phyloP scores from a whole-genome alignment of 1,284 basidiomycete species.

The Puccinia hordei region DNA sequence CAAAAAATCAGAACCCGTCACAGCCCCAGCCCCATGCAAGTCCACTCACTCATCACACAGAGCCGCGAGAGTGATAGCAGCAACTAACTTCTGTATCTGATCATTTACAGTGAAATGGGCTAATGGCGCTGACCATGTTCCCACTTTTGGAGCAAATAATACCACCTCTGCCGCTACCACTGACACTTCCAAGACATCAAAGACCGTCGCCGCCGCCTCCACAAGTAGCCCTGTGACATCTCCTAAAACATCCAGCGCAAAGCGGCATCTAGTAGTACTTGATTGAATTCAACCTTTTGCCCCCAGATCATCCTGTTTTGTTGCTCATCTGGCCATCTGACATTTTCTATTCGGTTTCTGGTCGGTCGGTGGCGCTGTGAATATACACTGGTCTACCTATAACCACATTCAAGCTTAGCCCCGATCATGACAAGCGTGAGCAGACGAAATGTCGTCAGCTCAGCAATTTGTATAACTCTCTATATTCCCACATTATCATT shows the following conservation, averaged over 20 bases:
- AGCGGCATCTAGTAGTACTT: background rate
- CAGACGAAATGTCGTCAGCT: background rate
- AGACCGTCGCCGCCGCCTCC: background rate
- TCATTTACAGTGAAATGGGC: conserved; percentile 31
- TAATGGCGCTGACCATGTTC: conserved; percentile 15
- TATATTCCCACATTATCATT: background rate
- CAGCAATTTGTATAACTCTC: background rate
- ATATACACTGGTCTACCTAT: background rate
- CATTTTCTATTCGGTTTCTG: background rate
- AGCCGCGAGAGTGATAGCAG: background rate
- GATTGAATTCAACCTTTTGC: background rate
- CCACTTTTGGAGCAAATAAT: conserved; percentile 30
- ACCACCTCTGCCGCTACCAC: conserved; percentile 1
- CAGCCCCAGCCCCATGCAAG: conserved; percentile 1
- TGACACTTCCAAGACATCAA: background rate
- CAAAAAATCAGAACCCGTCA: conserved; percentile 9
- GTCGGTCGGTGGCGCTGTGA: background rate
- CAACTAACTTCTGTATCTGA: background rate
- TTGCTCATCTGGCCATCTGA: background rate
- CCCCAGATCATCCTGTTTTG: background rate
- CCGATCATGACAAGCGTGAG: background rate
- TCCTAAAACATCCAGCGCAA: background rate
- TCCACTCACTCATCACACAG: background rate
- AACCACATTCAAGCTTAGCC: background rate
- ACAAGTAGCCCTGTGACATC: background rate